A percentile compares a stretch with the other conserved stretches of the same genome.
Conservation (phyloP, 1,139 yeast genomes). For the Sugiyamaella novakii region DNA sequence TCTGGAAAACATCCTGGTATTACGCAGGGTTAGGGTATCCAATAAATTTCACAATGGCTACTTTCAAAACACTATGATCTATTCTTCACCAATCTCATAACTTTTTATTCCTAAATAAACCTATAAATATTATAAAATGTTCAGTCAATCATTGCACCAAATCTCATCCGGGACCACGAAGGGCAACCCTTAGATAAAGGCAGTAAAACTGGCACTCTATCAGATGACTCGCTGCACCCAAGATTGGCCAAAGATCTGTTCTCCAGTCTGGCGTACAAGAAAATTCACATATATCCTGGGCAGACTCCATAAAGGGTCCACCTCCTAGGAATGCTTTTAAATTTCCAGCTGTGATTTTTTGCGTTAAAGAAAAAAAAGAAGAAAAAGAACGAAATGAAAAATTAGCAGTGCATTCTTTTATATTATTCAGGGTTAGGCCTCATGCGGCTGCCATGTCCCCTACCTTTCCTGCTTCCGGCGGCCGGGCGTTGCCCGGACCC, state of each 20-base stretch:
- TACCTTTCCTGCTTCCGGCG: conserved; percentile 10
- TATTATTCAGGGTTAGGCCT: conserved; percentile 11
- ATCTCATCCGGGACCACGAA: conserved; percentile 47
- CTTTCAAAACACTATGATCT: no score
- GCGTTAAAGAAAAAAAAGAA: conserved; percentile 38
- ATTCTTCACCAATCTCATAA: no score
- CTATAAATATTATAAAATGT: conserved; percentile 30
- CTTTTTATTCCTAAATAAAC: no score
- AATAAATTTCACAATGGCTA: no score
- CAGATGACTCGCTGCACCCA: conserved; percentile 47
- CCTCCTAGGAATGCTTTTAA: conserved; percentile 45
- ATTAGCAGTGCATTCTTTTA: not conserved
- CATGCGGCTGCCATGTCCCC: not conserved
- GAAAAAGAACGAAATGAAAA: not conserved
- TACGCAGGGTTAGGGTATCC: no score
- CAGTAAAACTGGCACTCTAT: conserved; percentile 19
- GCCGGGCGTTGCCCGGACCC: conserved; percentile 13
- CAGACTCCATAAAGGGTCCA: conserved; percentile 41
- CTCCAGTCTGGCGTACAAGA: conserved; percentile 40
- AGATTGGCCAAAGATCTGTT: conserved; percentile 40
- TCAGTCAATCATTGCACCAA: conserved; percentile 46
- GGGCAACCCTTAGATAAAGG: conserved; percentile 42
- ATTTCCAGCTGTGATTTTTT: conserved; percentile 37
- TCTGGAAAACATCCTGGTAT: no score
- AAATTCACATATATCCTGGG: conserved; percentile 45